A percentile compares a stretch with the other conserved stretches of the same genome.
These are phyloP conservation scores for Paecilomyces fulvus DNA, from an alignment of 2,329 filamentous ascomycete genomes.

Conservation along the genomic window DNA sequence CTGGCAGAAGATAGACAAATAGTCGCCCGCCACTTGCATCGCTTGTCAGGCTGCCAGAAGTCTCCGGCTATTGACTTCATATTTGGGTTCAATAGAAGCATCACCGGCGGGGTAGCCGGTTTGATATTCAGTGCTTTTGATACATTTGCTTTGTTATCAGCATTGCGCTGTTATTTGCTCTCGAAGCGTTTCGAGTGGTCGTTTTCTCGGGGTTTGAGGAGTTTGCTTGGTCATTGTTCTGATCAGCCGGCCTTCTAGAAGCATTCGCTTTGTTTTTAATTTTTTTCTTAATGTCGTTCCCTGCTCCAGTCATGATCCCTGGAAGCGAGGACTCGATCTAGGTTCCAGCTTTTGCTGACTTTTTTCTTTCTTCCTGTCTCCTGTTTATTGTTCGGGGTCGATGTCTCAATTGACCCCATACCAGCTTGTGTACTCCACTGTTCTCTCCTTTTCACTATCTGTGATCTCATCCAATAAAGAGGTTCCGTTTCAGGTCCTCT, in stretches of 20 bases:
- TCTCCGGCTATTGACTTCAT: neutral
- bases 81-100: constrained; percentile 1
- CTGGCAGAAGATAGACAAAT: constrained; percentile 57
- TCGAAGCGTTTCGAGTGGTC: neutral
- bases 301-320: constrained; percentile 19
- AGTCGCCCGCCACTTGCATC: constrained; percentile 6
- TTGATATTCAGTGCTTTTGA: constrained; percentile 3
- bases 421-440: neutral
- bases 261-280: constrained; percentile 7
- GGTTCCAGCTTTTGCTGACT: neutral
- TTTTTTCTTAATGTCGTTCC: constrained; percentile 11
- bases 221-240: neutral
- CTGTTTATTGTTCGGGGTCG: constrained; percentile 7
- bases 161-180: neutral
- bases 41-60: constrained; percentile 3
- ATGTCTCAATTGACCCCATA: neutral
- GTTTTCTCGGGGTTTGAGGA: neutral
- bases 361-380: constrained; percentile 12
- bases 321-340: constrained; percentile 10
- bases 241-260: neutral
- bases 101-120: neutral
- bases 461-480: neutral
- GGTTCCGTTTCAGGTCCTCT: neutral
- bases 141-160: constrained; percentile 3
- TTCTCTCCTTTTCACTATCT: neutral